Conservation (phyloP, 163 green algal genomes). For the Scenedesmus sp. region DNA sequence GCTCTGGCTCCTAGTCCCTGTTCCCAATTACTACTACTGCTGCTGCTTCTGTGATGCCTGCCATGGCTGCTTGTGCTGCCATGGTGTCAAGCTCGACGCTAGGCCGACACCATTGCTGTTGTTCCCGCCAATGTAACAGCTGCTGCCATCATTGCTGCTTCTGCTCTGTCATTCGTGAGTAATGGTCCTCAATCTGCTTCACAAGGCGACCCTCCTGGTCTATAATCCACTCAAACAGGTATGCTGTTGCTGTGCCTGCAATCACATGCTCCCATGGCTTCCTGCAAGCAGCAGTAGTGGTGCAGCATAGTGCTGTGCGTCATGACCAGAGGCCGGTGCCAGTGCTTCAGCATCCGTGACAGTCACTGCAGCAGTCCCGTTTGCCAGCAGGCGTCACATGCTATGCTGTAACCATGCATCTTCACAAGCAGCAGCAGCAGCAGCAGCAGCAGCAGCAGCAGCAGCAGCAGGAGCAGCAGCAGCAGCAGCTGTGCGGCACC, state of each 20-base stretch:
- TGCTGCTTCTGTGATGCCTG: background rate
- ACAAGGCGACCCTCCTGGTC: constrained; percentile 43
- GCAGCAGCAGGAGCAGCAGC: background rate
- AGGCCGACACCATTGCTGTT: background rate
- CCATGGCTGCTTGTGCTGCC: background rate
- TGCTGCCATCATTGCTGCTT: constrained; percentile 10
- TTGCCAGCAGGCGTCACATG: no score
- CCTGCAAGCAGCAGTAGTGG: background rate
- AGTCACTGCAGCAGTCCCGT: no score
- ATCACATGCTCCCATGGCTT: constrained; percentile 59
- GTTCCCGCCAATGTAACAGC: background rate
- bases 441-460: no score
- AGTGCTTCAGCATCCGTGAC: no score
- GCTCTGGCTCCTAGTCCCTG: no score
- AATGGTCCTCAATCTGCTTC: constrained; percentile 56
- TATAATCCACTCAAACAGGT: constrained; percentile 38
- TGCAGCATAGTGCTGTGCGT: background rate
- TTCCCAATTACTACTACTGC: no score
- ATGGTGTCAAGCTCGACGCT: background rate
- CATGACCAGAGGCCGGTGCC: no score
- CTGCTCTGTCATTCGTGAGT: constrained; percentile 12
- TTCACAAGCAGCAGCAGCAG: no score
- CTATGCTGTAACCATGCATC: no score
- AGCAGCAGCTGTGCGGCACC: background rate
- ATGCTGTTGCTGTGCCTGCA: constrained; percentile 14